A percentile compares a stretch with the other conserved stretches of the same genome.
phyloP scores from a whole-genome alignment of 768 basidiomycete genomes.

The Russula sp. region DNA sequence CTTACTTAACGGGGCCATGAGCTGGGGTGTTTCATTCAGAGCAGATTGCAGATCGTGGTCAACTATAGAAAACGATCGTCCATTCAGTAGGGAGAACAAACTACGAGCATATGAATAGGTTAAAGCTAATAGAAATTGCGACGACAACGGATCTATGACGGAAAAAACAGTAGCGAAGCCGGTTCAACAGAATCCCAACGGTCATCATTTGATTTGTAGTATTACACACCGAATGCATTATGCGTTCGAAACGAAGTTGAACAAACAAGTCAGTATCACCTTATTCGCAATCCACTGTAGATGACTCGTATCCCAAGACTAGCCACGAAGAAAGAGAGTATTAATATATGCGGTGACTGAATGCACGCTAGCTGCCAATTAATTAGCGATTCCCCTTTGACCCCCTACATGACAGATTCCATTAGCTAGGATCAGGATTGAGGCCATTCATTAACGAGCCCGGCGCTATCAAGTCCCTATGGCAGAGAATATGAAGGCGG shows the following conservation, averaged over 20 bases:
- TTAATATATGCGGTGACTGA: too few species aligned
- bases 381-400: not conserved
- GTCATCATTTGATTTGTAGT: not conserved
- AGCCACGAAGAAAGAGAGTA: too few species aligned
- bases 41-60: too few species aligned
- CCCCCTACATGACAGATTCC: not conserved
- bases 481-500: slow-evolving; percentile 22
- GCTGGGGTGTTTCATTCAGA: too few species aligned
- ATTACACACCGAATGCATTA: not conserved
- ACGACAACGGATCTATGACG: not conserved
- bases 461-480: not conserved
- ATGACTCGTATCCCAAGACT: not conserved
- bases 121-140: not conserved
- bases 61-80: not conserved
- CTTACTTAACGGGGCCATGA: too few species aligned
- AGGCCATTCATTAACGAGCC: not conserved
- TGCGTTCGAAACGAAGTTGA: not conserved
- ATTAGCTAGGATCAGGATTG: not conserved
- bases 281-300: not conserved
- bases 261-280: not conserved
- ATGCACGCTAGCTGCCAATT: not conserved
- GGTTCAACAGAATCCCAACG: not conserved
- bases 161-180: not conserved
- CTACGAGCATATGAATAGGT: not conserved
- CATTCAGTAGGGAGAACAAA: not conserved